Evolutionary conservation across 2,329 filamentous ascomycete genomes (phyloP).

Genomic region (Fusarium poae): DNA sequence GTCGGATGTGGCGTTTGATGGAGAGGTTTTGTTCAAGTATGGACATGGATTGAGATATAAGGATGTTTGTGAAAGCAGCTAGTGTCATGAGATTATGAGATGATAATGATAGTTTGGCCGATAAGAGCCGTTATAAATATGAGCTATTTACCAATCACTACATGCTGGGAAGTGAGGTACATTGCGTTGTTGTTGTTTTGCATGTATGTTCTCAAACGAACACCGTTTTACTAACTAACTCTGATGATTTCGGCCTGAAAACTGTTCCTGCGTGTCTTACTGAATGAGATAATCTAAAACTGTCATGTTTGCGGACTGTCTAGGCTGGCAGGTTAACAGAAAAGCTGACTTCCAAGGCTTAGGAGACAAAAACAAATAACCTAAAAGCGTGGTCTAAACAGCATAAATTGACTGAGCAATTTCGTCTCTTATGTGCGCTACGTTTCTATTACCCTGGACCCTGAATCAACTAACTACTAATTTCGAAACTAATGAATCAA

Average conservation of each 20-base stretch:
- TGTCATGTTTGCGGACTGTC: conserved; percentile 1
- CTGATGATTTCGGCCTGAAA: background rate
- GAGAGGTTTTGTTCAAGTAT: conserved; percentile 49
- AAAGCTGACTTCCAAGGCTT: too few relatives aligned
- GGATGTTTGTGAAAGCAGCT: conserved; percentile 24
- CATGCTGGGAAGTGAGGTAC: too few relatives aligned
- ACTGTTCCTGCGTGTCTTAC: too few relatives aligned
- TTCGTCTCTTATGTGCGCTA: too few relatives aligned
- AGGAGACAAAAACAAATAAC: too few relatives aligned
- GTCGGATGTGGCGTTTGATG: conserved; percentile 51
- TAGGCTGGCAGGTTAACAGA: background rate
- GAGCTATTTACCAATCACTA: background rate
- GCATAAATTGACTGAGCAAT: too few relatives aligned
- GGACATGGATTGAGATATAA: conserved; percentile 54
- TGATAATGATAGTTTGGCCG: conserved; percentile 4
- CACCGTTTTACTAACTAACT: background rate
- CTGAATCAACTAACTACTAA: background rate
- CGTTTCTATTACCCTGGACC: too few relatives aligned
- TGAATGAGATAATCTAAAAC: conserved; percentile 1
- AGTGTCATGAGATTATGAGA: background rate
- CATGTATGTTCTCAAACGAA: background rate
- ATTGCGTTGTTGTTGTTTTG: background rate
- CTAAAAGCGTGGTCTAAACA: too few relatives aligned
- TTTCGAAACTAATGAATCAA: conserved; percentile 24
- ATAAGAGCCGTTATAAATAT: background rate